Conservation (phyloP, 352 stramenopile genomes). For the Globisporangium iwayamae region DNA sequence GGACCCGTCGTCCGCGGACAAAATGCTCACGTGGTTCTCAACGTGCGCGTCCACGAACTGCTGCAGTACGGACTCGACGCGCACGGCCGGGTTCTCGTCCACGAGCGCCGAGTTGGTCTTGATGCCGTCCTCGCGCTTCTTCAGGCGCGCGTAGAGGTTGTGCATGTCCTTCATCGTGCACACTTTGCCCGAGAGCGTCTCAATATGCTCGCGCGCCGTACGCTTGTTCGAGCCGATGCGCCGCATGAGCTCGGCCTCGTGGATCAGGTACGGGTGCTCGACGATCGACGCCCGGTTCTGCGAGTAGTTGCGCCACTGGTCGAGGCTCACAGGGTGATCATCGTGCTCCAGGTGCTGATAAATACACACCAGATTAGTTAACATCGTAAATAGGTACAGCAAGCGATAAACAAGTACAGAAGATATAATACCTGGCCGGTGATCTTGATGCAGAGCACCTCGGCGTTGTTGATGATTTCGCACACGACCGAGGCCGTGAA, state of each 20-base stretch:
- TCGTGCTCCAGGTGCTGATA: conserved; percentile 53
- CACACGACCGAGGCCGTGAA: conserved; percentile 64
- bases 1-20: conserved; percentile 64
- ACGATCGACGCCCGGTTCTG: conserved; percentile 72
- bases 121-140: conserved; percentile 53
- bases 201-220: conserved; percentile 54
- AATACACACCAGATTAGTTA: not conserved
- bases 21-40: conserved; percentile 73
- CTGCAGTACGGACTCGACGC: conserved; percentile 56
- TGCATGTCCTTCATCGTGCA: conserved; percentile 85
- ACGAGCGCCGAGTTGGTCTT: conserved; percentile 37
- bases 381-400: not conserved
- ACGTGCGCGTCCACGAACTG: conserved; percentile 67
- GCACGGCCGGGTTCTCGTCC: conserved; percentile 19
- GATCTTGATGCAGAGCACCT: conserved; percentile 65
- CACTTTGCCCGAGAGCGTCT: conserved; percentile 58
- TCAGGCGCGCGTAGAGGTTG: conserved; percentile 62
- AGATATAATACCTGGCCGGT: conserved; percentile 21
- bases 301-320: conserved; percentile 77
- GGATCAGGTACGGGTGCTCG: conserved; percentile 64
- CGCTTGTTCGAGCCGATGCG: conserved; percentile 70
- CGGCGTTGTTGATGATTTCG: conserved; percentile 44
- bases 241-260: conserved; percentile 70
- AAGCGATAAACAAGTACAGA: not conserved
- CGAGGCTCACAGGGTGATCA: conserved; percentile 56